A percentile compares a stretch with the other conserved stretches of the same genome.
Conservation (phyloP, 2,329 filamentous ascomycete genomes). For the Metarhizium sp. region DNA sequence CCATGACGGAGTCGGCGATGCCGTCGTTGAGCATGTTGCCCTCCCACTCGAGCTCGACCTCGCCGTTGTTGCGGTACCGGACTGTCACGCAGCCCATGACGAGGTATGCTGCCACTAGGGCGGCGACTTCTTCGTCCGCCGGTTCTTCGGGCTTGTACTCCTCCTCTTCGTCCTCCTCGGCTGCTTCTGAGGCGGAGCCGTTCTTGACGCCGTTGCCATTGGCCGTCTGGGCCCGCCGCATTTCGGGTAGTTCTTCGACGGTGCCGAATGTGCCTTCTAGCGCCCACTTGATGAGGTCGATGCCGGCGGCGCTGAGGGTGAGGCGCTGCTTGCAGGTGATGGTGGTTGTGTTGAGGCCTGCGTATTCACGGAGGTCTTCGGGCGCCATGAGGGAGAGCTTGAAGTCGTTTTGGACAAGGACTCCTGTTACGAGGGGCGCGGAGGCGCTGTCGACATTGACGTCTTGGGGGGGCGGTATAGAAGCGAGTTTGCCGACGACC, state of each 20-base stretch:
- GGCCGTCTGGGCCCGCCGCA: conserved; percentile 24
- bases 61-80: conserved; percentile 65
- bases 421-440: conserved; percentile 64
- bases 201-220: conserved; percentile 28
- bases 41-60: conserved; percentile 92
- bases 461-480: conserved; percentile 58
- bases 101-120: conserved; percentile 47
- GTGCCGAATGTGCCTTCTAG: conserved; percentile 89
- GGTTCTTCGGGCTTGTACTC: conserved; percentile 31
- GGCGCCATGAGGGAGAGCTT: conserved; percentile 96
- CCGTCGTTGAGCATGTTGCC: conserved; percentile 96
- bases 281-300: conserved; percentile 89
- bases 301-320: conserved; percentile 75
- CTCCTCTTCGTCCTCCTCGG: conserved; percentile 25
- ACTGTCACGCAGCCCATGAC: conserved; percentile 90
- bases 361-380: conserved; percentile 91
- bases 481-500: conserved; percentile 87
- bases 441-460: conserved; percentile 21
- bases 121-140: conserved; percentile 55
- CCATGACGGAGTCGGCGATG: conserved; percentile 95
- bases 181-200: conserved; percentile 17
- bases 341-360: conserved; percentile 90
- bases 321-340: conserved; percentile 89
- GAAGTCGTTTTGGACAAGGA: conserved; percentile 95
- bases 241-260: conserved; percentile 60